Evolutionary conservation across 2,329 filamentous ascomycete genomes (phyloP), one percentile per base, ranked within the genome.

Genomic region (Penicillium paneum): DNA sequence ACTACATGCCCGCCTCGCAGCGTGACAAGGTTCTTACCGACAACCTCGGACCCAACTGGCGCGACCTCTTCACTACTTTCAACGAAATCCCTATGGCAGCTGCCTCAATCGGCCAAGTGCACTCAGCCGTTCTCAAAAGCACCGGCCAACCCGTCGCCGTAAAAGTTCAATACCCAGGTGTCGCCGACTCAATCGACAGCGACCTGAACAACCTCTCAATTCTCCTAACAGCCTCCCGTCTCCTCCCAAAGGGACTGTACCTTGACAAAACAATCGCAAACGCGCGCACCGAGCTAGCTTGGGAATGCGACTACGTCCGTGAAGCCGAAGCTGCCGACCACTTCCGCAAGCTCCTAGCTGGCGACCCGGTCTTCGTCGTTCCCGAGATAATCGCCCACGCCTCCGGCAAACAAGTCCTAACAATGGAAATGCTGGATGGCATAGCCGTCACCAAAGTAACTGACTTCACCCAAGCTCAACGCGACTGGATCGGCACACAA

Each of bases 221-320:
- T 53, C 85, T 99, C 1, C 83, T 99, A 12, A 94, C 90, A 6
- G 94, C 94, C 26, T 96, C 92, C 5, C 87, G 90, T 54, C 83
- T 99, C 26, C 81, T 99, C 0, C 95, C 94, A 0, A 92, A 89
- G 68, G 94, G 94, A 0, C 80, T 99, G 0, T 99, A 94, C 68
- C 85, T 99, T 8, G 89, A 99, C 76, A 97, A 96, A 74, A 99
- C 94, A 0, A 97, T 99, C 62, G 92, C 90, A 62, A 99, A 99
- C 69, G 93, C 94, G 4, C 85, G 94, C 10, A 86, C 85, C 1
- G 94, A 99, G 73, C 83, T 99, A 3, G 92, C 84, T 4, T 99
- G 94, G 94, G 94, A 99, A 77, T 97, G 93, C 70, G 91, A 99
- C 77, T 99, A 99, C 71, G 75, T 85, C 54, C 88, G 94, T 45